A percentile compares a stretch with the other conserved stretches of the same genome.
These are phyloP conservation scores for Lineolata rhizophorae DNA, from an alignment of 495 filamentous ascomycete species.

Conservation along the genomic window DNA sequence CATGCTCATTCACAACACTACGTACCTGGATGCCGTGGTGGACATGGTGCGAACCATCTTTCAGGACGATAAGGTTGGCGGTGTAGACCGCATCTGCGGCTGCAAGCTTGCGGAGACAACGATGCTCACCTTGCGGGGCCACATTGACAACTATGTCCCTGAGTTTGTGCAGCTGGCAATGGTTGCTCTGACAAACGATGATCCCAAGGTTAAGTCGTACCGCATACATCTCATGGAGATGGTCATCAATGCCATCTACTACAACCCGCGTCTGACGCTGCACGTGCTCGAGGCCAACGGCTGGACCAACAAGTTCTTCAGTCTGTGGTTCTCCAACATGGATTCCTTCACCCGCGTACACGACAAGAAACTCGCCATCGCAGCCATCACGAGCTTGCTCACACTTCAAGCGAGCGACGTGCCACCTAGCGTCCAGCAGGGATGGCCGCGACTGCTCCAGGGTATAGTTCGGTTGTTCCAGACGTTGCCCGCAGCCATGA, in stretches of 20 bases:
- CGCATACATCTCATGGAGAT: constrained; percentile 95
- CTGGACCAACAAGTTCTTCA: constrained; percentile 99
- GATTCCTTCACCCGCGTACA: constrained; percentile 83
- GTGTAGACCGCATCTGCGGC: constrained; percentile 92
- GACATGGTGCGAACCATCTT: constrained; percentile 63
- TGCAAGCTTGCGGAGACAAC: constrained; percentile 95
- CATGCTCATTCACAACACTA: constrained; percentile 58
- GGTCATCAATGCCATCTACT: constrained; percentile 95
- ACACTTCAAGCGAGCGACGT: constrained; percentile 55
- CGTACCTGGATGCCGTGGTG: constrained; percentile 67
- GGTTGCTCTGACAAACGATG: constrained; percentile 45
- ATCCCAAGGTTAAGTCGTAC: constrained; percentile 72
- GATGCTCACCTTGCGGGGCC: constrained; percentile 87
- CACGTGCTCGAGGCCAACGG: constrained; percentile 70
- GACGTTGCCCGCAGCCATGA: constrained; percentile 66
- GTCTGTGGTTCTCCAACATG: constrained; percentile 90
- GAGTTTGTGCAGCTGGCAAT: constrained; percentile 81
- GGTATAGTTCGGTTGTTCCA: constrained; percentile 84
- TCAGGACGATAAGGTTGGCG: constrained; percentile 70
- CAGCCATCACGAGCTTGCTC: constrained; percentile 70
- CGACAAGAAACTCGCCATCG: constrained; percentile 94
- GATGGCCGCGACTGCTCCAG: constrained; percentile 87
- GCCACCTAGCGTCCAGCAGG: constrained; percentile 71
- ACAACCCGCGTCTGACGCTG: constrained; percentile 66
- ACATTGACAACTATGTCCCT: constrained; percentile 65